Evolutionary conservation across 257 asterid species (phyloP), one percentile per base, ranked within the genome.

Genomic region (Solanum clarkiae): DNA sequence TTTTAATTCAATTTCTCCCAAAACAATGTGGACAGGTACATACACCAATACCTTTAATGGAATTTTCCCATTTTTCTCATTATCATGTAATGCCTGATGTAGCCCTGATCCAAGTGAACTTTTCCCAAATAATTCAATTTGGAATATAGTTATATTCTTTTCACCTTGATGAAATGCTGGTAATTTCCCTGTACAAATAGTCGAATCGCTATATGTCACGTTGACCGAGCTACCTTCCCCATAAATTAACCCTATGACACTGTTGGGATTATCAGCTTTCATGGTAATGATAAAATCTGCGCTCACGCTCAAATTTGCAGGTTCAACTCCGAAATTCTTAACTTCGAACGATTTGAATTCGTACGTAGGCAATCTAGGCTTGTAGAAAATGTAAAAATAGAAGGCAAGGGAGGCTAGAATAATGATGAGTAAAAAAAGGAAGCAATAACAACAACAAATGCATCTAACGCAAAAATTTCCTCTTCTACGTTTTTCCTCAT

Each of bases 381-480:
- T 40, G 85, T 84, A 91, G 1, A 69, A 11, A 5, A 15, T 32
- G 89, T 75, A 93, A 75, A 91, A 42, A 77, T 84, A 84, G 40
- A 80, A 22, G 20, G 86, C 17, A 26, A 82, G 4, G 47, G 80
- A 62, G 2, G 82, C 16, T 4, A 82, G 1, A 22, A 90, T 15
- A 80, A 92, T 0, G 49, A 92, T 14, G 65, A 94, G 22, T 85
- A 93, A 20, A 55, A 94, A 22, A 8, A 91, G 53, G 57, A 86
- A 29, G 91, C 92, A 91, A 47, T 84, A 92, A 82, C 91, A 92
- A 80, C 94, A 88, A 74, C 94, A 91, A 1, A 93, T 84, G 91
- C 90, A 91, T 44, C 92, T 86, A 26, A 87, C 51, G 42, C 90
- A 87, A 8, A 54, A 13, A 8, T 51, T 51, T 18, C 87, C 32